Evolutionary conservation across 345 rosid genomes (phyloP).

Genomic region (Clausena lansium): DNA sequence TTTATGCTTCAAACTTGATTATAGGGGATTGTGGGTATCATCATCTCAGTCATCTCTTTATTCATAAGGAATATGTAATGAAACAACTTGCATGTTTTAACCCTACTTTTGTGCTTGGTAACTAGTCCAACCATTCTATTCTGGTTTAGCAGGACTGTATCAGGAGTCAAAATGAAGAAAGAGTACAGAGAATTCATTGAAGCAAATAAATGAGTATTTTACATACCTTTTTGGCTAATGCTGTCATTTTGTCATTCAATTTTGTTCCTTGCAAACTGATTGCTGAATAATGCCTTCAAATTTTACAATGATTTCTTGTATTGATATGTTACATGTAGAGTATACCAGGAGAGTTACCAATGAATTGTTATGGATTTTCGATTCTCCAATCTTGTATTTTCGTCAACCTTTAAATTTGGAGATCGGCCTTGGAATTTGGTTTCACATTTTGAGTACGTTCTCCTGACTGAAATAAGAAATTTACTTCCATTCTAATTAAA

Average conservation of each 20-base stretch:
- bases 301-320: conserved; percentile 13
- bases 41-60: neutral
- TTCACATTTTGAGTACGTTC: neutral
- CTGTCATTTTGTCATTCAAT: conserved; percentile 32
- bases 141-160: conserved; percentile 48
- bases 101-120: neutral
- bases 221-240: conserved; percentile 9
- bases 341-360: conserved; percentile 21
- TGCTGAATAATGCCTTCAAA: conserved; percentile 24
- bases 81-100: neutral
- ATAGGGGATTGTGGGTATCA: neutral
- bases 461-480: neutral
- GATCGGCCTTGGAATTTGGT: neutral
- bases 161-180: conserved; percentile 96
- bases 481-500: neutral
- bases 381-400: conserved; percentile 7
- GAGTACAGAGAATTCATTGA: conserved; percentile 91
- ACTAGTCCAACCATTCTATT: neutral
- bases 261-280: conserved; percentile 32
- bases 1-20: neutral
- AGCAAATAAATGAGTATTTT: conserved; percentile 60
- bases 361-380: conserved; percentile 7
- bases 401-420: neutral
- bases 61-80: neutral
- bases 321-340: conserved; percentile 20